Conservation (phyloP, 768 basidiomycete species). For the Lyophyllum semitale region DNA sequence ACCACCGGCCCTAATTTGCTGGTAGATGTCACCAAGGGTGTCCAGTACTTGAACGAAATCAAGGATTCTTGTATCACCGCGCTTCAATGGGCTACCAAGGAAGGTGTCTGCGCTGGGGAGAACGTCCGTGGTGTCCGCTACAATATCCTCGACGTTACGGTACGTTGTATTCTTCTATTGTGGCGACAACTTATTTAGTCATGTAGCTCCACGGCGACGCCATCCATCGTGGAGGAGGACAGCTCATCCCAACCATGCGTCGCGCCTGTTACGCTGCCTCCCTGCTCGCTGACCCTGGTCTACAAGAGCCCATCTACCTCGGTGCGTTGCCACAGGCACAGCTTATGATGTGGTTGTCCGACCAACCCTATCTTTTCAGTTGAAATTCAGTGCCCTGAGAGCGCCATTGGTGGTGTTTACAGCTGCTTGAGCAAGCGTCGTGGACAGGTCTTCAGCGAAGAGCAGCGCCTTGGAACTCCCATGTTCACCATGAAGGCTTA, state of each 20-base stretch:
- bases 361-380: constrained; percentile 45
- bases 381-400: constrained; percentile 98
- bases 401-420: constrained; percentile 98
- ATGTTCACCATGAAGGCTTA: constrained; percentile 99
- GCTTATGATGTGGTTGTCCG: constrained; percentile 1
- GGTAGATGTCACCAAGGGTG: constrained; percentile 98
- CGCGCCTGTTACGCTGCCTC: constrained; percentile 96
- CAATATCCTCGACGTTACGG: constrained; percentile 95
- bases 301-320: constrained; percentile 96
- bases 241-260: constrained; percentile 95
- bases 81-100: constrained; percentile 99
- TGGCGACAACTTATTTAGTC: neutral
- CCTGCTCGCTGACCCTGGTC: constrained; percentile 83
- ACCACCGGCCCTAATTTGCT: constrained; percentile 95
- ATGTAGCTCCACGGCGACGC: constrained; percentile 92
- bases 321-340: constrained; percentile 53
- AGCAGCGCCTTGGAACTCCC: constrained; percentile 96
- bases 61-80: constrained; percentile 99
- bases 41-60: constrained; percentile 98
- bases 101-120: constrained; percentile 94
- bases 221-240: constrained; percentile 98
- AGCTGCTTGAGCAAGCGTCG: constrained; percentile 91
- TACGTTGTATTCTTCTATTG: constrained; percentile 35
- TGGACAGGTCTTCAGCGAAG: constrained; percentile 98
- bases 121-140: constrained; percentile 97